phyloP scores from a whole-genome alignment of 2,329 filamentous ascomycete genomes.

The Herpotrichia juniperi region DNA sequence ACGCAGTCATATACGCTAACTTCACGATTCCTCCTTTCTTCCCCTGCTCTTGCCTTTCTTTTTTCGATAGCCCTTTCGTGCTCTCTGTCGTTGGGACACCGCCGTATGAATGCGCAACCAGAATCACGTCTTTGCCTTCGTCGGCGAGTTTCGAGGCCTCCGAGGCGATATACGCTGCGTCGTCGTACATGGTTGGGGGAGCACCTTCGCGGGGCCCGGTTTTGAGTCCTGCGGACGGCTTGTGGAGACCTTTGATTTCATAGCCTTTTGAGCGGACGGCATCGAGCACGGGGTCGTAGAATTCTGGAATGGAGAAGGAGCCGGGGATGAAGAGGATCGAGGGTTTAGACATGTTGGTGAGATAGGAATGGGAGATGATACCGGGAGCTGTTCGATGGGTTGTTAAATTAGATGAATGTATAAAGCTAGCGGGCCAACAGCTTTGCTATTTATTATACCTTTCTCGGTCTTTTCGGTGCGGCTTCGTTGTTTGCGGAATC shows the following conservation, averaged over 20 bases:
- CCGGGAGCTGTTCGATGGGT: too few species aligned
- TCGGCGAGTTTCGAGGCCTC: constrained; percentile 28
- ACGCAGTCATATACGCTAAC: constrained; percentile 24
- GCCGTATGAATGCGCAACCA: constrained; percentile 48
- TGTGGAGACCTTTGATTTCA: neutral
- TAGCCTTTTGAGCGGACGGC: neutral
- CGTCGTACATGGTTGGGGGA: constrained; percentile 30
- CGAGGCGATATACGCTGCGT: constrained; percentile 35
- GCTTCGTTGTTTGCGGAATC: too few species aligned
- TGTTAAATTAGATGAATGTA: too few species aligned
- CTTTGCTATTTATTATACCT: too few species aligned
- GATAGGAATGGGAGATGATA: too few species aligned
- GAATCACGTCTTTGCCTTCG: constrained; percentile 42
- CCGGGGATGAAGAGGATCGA: neutral
- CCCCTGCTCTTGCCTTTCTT: constrained; percentile 25
- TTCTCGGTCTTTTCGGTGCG: too few species aligned
- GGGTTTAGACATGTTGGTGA: neutral
- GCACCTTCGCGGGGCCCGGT: neutral
- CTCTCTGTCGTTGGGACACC: constrained; percentile 37
- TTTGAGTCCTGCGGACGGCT: constrained; percentile 10
- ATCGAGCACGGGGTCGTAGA: neutral
- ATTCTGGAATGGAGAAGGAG: neutral
- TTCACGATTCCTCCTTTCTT: constrained; percentile 33
- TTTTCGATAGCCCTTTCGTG: constrained; percentile 32
- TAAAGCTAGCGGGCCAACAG: too few species aligned